Percentiles rank a stretch among this genome's conserved stretches.
Evolutionary conservation across 495 filamentous ascomycete species (phyloP).

Genomic region (Xylaria acuta): DNA sequence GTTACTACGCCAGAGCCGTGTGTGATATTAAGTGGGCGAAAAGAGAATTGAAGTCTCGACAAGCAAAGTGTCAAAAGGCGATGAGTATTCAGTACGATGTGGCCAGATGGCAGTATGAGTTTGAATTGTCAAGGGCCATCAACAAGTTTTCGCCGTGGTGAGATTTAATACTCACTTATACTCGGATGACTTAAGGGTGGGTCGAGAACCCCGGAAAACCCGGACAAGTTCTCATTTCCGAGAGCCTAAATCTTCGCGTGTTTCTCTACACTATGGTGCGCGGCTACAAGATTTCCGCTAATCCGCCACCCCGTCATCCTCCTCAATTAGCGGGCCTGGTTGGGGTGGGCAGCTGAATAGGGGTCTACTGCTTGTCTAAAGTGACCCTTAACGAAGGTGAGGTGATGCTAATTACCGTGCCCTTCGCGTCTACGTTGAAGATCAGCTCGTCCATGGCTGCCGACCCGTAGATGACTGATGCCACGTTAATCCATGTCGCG

Average conservation of each 20-base stretch:
- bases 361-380: conserved; percentile 31
- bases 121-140: neutral
- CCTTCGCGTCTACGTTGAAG: conserved; percentile 37
- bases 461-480: conserved; percentile 39
- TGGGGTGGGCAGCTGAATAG: neutral
- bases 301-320: neutral
- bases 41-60: neutral
- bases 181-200: neutral
- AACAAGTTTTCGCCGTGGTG: neutral
- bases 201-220: conserved; percentile 6
- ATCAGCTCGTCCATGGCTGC: conserved; percentile 40
- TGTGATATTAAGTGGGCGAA: neutral
- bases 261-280: neutral
- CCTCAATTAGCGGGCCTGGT: neutral
- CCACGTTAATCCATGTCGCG: conserved; percentile 38
- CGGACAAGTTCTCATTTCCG: conserved; percentile 23
- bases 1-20: neutral
- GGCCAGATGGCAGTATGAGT: neutral
- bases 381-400: conserved; percentile 39
- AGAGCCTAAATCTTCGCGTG: neutral
- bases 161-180: conserved; percentile 16
- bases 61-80: too few relatives aligned
- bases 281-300: neutral
- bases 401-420: conserved; percentile 36
- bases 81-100: neutral